These are phyloP conservation scores for Apiospora kogelbergensis DNA, from an alignment of 2,329 filamentous ascomycete species.

Conservation along the genomic window DNA sequence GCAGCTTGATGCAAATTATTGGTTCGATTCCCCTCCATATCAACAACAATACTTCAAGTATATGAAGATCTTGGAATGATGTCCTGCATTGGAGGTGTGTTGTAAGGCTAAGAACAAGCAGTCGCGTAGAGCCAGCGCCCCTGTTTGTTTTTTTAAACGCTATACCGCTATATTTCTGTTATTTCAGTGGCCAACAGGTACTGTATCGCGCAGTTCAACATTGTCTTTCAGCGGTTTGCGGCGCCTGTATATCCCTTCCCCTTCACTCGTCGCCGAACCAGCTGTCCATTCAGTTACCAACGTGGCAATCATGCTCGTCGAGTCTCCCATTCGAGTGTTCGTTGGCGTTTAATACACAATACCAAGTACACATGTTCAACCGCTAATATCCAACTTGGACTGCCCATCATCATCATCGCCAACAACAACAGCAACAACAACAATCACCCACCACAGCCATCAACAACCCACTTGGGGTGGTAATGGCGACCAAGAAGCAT, in stretches of 20 bases:
- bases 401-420: not conserved
- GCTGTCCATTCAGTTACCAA: too few species aligned
- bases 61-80: not conserved
- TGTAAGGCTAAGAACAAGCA: not conserved
- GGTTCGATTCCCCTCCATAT: not conserved
- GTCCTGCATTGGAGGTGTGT: not conserved
- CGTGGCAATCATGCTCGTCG: too few species aligned
- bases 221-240: not conserved
- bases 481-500: not conserved
- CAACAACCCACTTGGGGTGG: too few species aligned
- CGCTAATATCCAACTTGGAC: not conserved
- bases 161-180: not conserved
- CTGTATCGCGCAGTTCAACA: not conserved
- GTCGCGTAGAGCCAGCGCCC: not conserved
- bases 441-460: too few species aligned
- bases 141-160: not conserved
- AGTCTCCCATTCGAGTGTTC: too few species aligned
- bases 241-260: not conserved
- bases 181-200: not conserved
- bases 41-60: not conserved
- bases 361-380: not conserved
- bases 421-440: too few species aligned
- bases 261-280: not conserved
- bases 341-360: not conserved
- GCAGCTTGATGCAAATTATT: conserved; percentile 18